phyloP scores from a whole-genome alignment of 257 asterid species.

The Gentiana straminea region DNA sequence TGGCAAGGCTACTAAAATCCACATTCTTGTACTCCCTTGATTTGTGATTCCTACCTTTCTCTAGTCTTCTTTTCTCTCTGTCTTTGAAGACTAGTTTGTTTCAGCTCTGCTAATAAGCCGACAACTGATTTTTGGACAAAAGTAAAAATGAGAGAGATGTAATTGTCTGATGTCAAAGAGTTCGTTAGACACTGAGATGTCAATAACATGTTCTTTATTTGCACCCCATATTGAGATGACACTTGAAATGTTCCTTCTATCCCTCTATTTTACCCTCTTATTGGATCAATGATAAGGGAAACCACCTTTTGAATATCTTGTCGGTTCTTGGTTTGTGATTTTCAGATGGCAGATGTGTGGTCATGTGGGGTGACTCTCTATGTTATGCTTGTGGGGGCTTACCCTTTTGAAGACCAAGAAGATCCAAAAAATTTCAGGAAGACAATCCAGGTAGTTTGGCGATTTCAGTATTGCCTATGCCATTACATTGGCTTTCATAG shows the following conservation, averaged over 20 bases:
- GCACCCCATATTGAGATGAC: too few relatives aligned
- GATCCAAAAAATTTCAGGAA: conserved; percentile 72
- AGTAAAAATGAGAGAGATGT: neutral
- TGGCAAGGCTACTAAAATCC: neutral
- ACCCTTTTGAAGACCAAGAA: conserved; percentile 72
- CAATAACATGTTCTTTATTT: neutral
- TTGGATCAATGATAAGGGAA: neutral
- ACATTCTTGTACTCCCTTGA: too few relatives aligned
- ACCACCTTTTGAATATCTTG: conserved; percentile 5
- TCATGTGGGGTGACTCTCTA: conserved; percentile 77
- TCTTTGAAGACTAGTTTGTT: neutral
- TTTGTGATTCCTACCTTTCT: neutral
- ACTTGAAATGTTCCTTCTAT: too few relatives aligned
- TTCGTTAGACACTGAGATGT: neutral
- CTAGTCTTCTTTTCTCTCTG: neutral
- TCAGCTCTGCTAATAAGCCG: neutral
- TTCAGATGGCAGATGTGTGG: conserved; percentile 78
- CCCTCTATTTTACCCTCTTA: neutral
- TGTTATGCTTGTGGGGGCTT: conserved; percentile 80
- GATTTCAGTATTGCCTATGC: neutral
- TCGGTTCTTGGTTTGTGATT: conserved; percentile 8
- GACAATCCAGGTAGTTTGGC: conserved; percentile 50
- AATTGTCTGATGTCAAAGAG: neutral
- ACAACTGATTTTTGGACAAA: neutral
- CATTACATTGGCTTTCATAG: neutral